These are phyloP conservation scores for Aspergillus luchuensis DNA, from an alignment of 2,329 filamentous ascomycete species.

Conservation along the genomic window DNA sequence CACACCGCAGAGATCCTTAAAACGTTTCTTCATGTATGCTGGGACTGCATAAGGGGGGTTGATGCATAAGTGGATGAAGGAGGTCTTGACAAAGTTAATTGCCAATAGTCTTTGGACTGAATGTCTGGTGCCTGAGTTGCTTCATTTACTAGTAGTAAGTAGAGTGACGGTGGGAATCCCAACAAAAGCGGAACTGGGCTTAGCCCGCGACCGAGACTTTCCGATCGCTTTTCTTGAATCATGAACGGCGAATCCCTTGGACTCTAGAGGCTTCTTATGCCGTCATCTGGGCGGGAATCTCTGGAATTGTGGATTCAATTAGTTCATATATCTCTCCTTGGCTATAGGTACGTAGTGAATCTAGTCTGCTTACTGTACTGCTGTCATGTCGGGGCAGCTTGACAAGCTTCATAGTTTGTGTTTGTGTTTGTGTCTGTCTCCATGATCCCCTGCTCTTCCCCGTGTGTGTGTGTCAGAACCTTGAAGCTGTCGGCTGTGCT, in stretches of 20 bases:
- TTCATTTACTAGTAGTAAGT: no score
- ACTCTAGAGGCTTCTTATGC: no score
- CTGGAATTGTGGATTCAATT: neutral
- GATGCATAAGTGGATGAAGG: neutral
- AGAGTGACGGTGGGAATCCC: constrained; percentile 2
- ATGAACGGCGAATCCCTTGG: no score
- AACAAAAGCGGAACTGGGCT: constrained; percentile 12
- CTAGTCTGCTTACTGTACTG: no score
- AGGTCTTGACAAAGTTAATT: neutral
- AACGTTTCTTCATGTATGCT: neutral
- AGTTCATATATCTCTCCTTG: neutral
- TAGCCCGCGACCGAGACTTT: neutral
- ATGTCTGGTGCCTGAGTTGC: no score
- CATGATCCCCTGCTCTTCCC: neutral
- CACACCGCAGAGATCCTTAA: neutral
- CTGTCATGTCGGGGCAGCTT: neutral
- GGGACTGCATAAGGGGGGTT: neutral
- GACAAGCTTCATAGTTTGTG: neutral
- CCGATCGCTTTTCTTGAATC: no score
- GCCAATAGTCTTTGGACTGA: no score
- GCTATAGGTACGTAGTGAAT: neutral
- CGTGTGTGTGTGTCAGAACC: neutral
- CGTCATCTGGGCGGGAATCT: no score
- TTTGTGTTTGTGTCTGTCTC: neutral
- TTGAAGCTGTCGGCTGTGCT: neutral